A percentile compares a stretch with the other conserved stretches of the same genome.
Conservation (phyloP, 2,329 filamentous ascomycete species). For the Penicillium frequentans region DNA sequence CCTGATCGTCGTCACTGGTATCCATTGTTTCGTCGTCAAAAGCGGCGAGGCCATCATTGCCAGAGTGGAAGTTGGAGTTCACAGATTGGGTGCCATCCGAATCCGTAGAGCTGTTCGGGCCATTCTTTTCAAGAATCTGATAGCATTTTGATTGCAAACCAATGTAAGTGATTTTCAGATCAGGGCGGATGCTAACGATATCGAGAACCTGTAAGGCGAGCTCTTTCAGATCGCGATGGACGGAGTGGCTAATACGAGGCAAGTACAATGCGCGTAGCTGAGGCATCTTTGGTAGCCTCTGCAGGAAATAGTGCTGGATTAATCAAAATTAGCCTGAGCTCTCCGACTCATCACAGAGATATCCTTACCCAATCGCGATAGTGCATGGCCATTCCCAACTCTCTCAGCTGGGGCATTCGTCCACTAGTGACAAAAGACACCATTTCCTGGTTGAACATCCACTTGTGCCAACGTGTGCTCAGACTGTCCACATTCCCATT, state of each 20-base stretch:
- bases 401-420: conserved; percentile 68
- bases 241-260: conserved; percentile 64
- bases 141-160: conserved; percentile 77
- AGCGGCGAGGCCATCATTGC: conserved; percentile 41
- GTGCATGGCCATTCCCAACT: conserved; percentile 71
- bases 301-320: conserved; percentile 72
- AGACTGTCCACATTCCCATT: conserved; percentile 36
- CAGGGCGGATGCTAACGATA: conserved; percentile 72
- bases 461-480: conserved; percentile 61
- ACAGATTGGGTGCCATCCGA: conserved; percentile 2
- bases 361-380: conserved; percentile 72
- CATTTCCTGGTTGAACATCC: conserved; percentile 70
- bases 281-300: conserved; percentile 68
- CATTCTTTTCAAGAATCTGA: conserved; percentile 67
- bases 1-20: conserved; percentile 38
- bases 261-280: conserved; percentile 72
- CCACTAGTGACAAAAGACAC: conserved; percentile 74
- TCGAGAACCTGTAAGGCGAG: conserved; percentile 75
- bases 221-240: conserved; percentile 65
- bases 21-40: conserved; percentile 46
- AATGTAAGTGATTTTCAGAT: conserved; percentile 75
- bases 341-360: background rate
- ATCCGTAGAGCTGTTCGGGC: conserved; percentile 29
- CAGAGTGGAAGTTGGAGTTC: conserved; percentile 49
- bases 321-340: conserved; percentile 16